phyloP scores from a whole-genome alignment of 352 stramenopile species.

The Phytophthora uliginosa region DNA sequence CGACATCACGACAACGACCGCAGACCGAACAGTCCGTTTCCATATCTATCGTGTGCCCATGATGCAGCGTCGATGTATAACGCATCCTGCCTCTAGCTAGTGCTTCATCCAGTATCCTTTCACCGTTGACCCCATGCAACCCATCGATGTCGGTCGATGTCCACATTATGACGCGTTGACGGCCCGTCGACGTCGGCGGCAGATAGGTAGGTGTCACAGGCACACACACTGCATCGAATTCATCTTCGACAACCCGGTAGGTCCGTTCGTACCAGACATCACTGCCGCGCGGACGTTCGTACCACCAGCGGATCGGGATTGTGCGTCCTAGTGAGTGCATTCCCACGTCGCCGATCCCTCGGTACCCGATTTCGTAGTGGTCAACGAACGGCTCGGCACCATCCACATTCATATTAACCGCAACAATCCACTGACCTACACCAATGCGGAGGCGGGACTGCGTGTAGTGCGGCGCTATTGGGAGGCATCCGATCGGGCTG shows the following conservation, averaged over 20 bases:
- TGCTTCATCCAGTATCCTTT: background rate
- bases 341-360: background rate
- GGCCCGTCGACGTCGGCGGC: background rate
- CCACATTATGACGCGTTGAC: background rate
- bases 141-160: background rate
- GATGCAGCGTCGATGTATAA: background rate
- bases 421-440: background rate
- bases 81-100: background rate
- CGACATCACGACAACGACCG: background rate
- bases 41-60: background rate
- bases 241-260: background rate
- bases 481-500: background rate
- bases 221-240: background rate
- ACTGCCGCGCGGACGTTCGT: background rate
- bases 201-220: background rate
- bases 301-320: background rate
- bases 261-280: background rate
- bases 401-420: background rate
- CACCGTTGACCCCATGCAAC: background rate
- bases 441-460: background rate
- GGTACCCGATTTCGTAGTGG: background rate
- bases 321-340: background rate
- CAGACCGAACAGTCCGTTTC: background rate
- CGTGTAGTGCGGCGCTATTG: background rate
- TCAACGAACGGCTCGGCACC: background rate